Base-by-base conservation (phyloP, 2,329 filamentous ascomycete species). In the Monilinia vaccinii-corymbosi region DNA sequence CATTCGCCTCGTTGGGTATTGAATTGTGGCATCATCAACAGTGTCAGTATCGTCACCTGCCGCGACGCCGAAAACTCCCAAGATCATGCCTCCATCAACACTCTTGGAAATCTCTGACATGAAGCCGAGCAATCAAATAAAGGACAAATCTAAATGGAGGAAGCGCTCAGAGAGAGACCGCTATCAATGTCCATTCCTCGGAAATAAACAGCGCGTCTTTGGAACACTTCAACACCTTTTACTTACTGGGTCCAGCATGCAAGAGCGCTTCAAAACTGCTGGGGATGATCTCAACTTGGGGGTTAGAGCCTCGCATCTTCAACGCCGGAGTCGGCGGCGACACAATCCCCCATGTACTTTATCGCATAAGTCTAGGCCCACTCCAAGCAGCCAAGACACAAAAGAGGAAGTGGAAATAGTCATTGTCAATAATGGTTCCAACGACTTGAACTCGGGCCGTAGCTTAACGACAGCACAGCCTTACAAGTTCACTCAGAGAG, bases 251-350 rank as follows among this genome's bases (percentile, higher is more conserved):
- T 50, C 62, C 46, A 61, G 50, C 40, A 64, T 64, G 61, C 45
- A 62, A 11, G 55, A 62, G 25, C 58, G 61, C 9, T 56, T 61
- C 42, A 56, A 61, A 38, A 61, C 58, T 18, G 61, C 55, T 5
- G 61, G 51, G 7, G 25, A 49, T 7, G 21, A 59, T 34, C 58
- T 62, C 25, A 34, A 50, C 4, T n/a, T 57, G 25, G 49, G 45
- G 14, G n/a, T 21, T 53, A 9, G 32, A 52, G 4, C 34, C 58
- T 16, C 44, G 44, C n/a, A 32, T 56, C 13, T 63, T 64, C 59
- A 64, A 64, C 18, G 59, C 63, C 2, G 59, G 63, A 9, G 59
- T 63, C 14, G 61, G 61, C 23, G 61, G 59, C 11, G 61, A 61
- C 48, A 61, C 44, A 32, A 63, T 64, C 38, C 51, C 53, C 5